phyloP scores from a whole-genome alignment of 164 flowering plant genomes.

The Tetrastigma voinierianum region DNA sequence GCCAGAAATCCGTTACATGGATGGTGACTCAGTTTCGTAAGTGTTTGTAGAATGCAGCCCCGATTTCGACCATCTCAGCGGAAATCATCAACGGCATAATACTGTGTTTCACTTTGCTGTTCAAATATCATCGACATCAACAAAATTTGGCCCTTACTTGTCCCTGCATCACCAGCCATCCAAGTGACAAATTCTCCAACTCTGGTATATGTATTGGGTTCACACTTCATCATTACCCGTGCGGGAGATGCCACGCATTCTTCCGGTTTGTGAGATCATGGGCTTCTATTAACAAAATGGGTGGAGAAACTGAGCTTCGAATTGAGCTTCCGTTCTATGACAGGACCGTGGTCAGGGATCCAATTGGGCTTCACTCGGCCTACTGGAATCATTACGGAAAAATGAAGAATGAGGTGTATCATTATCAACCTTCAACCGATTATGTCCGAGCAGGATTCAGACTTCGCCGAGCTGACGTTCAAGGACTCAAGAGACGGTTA shows the following conservation, averaged over 20 bases:
- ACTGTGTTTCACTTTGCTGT: constrained; percentile 12
- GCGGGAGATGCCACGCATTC: constrained; percentile 16
- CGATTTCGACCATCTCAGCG: constrained; percentile 15
- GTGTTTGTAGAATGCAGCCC: constrained; percentile 16
- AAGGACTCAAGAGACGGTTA: constrained; percentile 8
- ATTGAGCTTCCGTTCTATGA: constrained; percentile 18
- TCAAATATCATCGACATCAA: no score
- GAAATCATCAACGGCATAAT: background rate
- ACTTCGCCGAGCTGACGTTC: constrained; percentile 16
- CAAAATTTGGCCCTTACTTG: background rate
- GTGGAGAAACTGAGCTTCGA: no score
- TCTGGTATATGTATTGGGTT: constrained; percentile 25
- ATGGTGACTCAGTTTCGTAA: constrained; percentile 16
- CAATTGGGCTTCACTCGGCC: background rate
- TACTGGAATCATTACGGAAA: background rate
- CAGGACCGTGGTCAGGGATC: constrained; percentile 12
- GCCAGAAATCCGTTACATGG: constrained; percentile 12
- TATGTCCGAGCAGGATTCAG: constrained; percentile 7
- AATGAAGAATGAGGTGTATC: background rate
- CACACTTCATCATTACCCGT: constrained; percentile 18
- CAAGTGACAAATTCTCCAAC: constrained; percentile 33
- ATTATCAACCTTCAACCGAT: background rate
- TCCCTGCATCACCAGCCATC: constrained; percentile 10
- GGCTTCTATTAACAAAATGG: constrained; percentile 19
- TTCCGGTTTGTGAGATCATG: constrained; percentile 22